Percentiles rank a stretch among this genome's conserved stretches.
These are phyloP conservation scores for Parachaetomium inaequale DNA, from an alignment of 495 filamentous ascomycete genomes.

Conservation along the genomic window DNA sequence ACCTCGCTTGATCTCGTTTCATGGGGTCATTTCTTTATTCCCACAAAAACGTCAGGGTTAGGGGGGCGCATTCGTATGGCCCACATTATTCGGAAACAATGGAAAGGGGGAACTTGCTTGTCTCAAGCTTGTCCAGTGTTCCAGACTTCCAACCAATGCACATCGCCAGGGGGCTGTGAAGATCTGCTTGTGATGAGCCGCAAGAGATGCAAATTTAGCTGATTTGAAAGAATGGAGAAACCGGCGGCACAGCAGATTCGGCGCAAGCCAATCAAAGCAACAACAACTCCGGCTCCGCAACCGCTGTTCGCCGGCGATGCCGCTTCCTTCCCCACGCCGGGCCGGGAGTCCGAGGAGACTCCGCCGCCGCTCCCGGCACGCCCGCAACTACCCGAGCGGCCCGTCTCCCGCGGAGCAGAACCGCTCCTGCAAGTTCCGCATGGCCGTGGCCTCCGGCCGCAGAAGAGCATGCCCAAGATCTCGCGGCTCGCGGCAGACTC, in stretches of 20 bases:
- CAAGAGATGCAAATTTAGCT: too few species aligned
- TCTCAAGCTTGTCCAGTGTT: too few species aligned
- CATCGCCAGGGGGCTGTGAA: too few species aligned
- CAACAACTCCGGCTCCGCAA: neutral
- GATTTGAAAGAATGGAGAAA: neutral
- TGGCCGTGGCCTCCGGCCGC: constrained; percentile 4
- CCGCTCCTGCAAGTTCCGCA: neutral
- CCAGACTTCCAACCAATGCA: too few species aligned
- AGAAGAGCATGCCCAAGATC: constrained; percentile 16
- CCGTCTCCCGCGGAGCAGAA: constrained; percentile 9
- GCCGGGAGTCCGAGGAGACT: neutral
- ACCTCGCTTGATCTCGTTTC: too few species aligned
- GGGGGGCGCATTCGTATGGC: too few species aligned
- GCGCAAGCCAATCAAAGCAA: constrained; percentile 4
- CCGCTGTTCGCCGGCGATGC: neutral
- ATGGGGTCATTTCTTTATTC: too few species aligned
- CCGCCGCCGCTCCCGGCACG: constrained; percentile 10
- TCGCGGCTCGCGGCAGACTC: constrained; percentile 1
- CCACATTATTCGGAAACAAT: too few species aligned
- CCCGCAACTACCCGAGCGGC: neutral
- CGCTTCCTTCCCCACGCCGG: neutral
- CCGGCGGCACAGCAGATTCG: constrained; percentile 5
- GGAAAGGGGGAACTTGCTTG: too few species aligned
- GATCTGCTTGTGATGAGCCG: too few species aligned
- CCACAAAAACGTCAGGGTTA: too few species aligned